Base-by-base conservation (phyloP, 768 basidiomycete species). In the Nevesoporus exiguus region DNA sequence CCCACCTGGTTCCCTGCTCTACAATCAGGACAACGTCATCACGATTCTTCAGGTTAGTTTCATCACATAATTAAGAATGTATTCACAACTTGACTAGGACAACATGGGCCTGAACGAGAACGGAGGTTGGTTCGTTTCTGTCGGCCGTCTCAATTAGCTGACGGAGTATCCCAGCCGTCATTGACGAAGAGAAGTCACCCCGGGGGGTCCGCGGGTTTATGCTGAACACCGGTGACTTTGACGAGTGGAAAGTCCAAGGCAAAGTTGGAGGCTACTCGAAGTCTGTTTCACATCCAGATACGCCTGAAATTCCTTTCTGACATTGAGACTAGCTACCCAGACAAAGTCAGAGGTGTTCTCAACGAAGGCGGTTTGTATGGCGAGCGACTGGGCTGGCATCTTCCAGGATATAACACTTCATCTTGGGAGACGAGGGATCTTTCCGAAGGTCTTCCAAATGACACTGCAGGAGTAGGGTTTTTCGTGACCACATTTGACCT, bases 51-150 rank as follows among this genome's bases (percentile, higher is more conserved):
- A 88, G 76, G 86, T 84, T 62, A 37, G 73, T 55, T n/a, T 22
- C 3, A 24, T 52, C 14, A 13, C 7, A 22, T n/a, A n/a, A 22
- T 43, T 13, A 17, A 25, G 21, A 14, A n/a, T 5, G 3, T 31
- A 5, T 24, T 61, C 13, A 66, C 34, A 49, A 43, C 36, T 42
- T 49, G 19, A 43, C 41, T 44, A 88, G 84, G 90, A 92, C 56
- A 88, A 89, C 61, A 89, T 87, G 85, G 90, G 90, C 0, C 68
- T 88, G 57, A 80, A 90, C 52, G 83, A 90, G 66, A 79, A 81
- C 21, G 76, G 74, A 59, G 58, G 83, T 82, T 51, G 56, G 76
- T 60, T 36, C 30, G 19, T 37, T n/a, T 15, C 6, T 7, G 17
- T 48, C 27, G 3, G 17, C 33, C 24, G n/a, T 22, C 25, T 41